Evolutionary conservation across 2,329 filamentous ascomycete species (phyloP), one percentile per base, ranked within the genome.

Genomic region (Pseudogymnoascus sp.): DNA sequence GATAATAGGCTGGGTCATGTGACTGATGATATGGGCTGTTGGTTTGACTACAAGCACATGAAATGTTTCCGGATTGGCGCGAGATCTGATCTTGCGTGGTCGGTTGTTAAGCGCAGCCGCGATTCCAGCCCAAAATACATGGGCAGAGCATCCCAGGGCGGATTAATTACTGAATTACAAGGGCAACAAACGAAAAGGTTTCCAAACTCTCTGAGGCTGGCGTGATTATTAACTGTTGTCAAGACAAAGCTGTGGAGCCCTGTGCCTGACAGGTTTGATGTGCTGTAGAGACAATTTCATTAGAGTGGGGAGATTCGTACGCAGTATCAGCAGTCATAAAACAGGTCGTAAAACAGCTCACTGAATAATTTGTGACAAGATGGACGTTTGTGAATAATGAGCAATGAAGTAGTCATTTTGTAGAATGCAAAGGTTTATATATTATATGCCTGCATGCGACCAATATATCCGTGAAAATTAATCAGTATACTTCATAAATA

Each of bases 61-160:
- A 56, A 56, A 56, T 56, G 50, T 18, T 56, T 21, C 50, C 5
- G 50, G 50, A 56, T 56, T 56, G 50, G 50, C 28, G 50, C 28
- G 5, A 35, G 50, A 56, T 56, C 25, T 56, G 25, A 33, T 21
- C 50, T 53, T 53, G 23, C 42, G 21, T 53, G 50, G 50, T 56
- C 50, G 28, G 50, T 56, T 56, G 28, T 35, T 56, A 56, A 56
- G 50, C 50, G 50, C 50, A 56, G 50, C 50, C 50, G 50, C 50
- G 28, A 56, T 56, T 56, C 50, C 28, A 33, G 50, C 16, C 50
- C 50, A 56, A 56, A 56, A 56, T 56, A 56, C 47, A 12, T 33
- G 11, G 31, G 31, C 25, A n/a, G n/a, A n/a, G 7, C 25, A 56
- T 56, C n/a, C 47, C 25, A 56, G 8, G 10, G 12, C 6, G 5